Evolutionary conservation across 192 early-diverging fungal species (phyloP), one percentile per base, ranked within the genome.

Genomic region (Phlyctochytrium bullatum): DNA sequence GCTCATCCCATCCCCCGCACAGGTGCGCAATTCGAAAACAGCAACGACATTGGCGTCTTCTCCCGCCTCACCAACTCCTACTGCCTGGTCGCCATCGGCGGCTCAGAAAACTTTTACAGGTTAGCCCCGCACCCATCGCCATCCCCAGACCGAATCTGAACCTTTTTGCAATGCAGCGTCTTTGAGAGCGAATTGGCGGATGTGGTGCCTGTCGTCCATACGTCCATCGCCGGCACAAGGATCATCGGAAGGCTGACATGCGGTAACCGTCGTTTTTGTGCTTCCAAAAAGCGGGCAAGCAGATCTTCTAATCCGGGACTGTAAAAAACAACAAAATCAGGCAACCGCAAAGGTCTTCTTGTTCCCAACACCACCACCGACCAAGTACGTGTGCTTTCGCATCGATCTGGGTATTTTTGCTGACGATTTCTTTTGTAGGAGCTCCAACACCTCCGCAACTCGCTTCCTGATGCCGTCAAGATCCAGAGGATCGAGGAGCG

Each of bases 101-200:
- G 97, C 36, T 97, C 95, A 14, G 97, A 98, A 75, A 99, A 98
- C 90, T 99, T 99, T 85, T 99, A 99, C 87, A 92, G 91, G 91
- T 91, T 76, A 54, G 47, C 20, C 30, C 6, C 4, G 29, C 34
- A 23, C 23, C 23, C 32, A 3, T 50, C 29, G 30, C 36, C 16
- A 14, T 64, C 34, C 16, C 20, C 16, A 35, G 3, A 47, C 27
- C 24, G 56, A 20, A 77, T 51, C 35, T 24, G 74, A 65, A 17
- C 35, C 25, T 50, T 52, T 25, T 66, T 24, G 31, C 36, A 25
- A 4, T 32, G 6, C 31, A 93, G 92, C 79, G 90, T 94, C 52
- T 98, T 98, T 73, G 97, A 98, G 79, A 85, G 88, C 76, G 93
- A 98, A 82, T 83, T 99, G 25, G 85, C 83, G 58, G 97, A 98